A percentile compares a stretch with the other conserved stretches of the same genome.
Conservation (phyloP, 495 filamentous ascomycete genomes). For the Aspergillus cristatus region DNA sequence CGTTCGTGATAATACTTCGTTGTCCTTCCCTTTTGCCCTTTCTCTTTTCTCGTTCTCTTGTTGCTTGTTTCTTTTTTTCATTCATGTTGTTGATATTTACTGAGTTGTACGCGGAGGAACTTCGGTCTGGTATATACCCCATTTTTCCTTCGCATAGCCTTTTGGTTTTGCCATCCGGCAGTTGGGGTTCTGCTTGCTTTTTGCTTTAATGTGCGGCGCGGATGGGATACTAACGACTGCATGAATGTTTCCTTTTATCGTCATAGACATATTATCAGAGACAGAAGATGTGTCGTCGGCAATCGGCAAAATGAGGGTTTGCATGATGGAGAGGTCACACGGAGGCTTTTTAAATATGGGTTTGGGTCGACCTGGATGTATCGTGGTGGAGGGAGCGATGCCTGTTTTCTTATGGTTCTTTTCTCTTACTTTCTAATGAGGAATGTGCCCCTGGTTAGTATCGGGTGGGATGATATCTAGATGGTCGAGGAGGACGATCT, state of each 20-base stretch:
- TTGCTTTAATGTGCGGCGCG: constrained; percentile 18
- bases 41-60: constrained; percentile 2
- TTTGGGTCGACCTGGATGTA: background rate
- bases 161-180: constrained; percentile 12
- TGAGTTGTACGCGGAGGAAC: constrained; percentile 24
- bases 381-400: background rate
- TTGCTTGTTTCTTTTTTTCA: constrained; percentile 4
- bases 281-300: constrained; percentile 3
- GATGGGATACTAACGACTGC: constrained; percentile 29
- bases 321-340: background rate
- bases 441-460: no score
- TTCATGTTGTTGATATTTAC: no score
- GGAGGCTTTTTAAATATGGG: background rate
- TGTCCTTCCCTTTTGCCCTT: constrained; percentile 5
- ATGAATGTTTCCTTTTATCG: constrained; percentile 30
- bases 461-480: no score
- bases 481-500: no score
- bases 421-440: no score
- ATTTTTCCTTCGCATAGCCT: constrained; percentile 26
- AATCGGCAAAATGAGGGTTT: background rate
- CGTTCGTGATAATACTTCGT: constrained; percentile 5
- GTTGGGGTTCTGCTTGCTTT: constrained; percentile 12
- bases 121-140: constrained; percentile 29
- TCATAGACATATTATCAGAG: constrained; percentile 10
- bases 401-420: background rate